A percentile compares a stretch with the other conserved stretches of the same genome.
Evolutionary conservation across 768 basidiomycete species (phyloP).

Genomic region (Cystofilobasidium macerans): DNA sequence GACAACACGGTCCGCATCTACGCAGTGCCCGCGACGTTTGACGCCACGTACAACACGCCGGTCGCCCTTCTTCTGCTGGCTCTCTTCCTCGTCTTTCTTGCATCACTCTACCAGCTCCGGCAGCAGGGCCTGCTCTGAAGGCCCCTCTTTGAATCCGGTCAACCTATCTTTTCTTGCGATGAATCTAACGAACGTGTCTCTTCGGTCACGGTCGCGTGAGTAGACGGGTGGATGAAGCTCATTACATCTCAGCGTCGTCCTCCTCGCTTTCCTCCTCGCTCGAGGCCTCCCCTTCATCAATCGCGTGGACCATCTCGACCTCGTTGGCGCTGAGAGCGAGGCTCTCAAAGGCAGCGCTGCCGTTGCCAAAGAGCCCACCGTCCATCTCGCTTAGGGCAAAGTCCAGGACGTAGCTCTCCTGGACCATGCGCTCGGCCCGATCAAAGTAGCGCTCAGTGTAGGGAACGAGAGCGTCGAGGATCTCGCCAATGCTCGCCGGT

Average conservation of each 20-base stretch:
- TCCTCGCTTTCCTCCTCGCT: constrained; percentile 1
- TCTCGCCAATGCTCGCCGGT: constrained; percentile 49
- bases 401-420: constrained; percentile 93
- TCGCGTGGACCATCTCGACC: neutral
- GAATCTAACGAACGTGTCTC: neutral
- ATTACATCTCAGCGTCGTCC: neutral
- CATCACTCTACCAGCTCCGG: constrained; percentile 18
- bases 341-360: neutral
- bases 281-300: neutral
- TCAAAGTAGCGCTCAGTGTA: constrained; percentile 89
- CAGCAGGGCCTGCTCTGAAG: constrained; percentile 13
- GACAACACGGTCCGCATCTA: constrained; percentile 78
- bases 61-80: constrained; percentile 21
- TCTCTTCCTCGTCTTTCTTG: constrained; percentile 22
- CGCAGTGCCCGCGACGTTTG: constrained; percentile 48
- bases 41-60: constrained; percentile 28
- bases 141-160: too few species aligned
- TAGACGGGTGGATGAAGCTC: too few species aligned
- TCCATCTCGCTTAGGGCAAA: constrained; percentile 36
- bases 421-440: constrained; percentile 71
- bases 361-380: constrained; percentile 23
- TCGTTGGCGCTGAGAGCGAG: constrained; percentile 4
- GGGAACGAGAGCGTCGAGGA: constrained; percentile 76
- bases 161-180: neutral
- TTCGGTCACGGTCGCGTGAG: neutral